Evolutionary conservation across 805 yeast genomes (phyloP), one percentile per base, ranked within the genome.

Genomic region (Schizosaccharomyces osmophilus): DNA sequence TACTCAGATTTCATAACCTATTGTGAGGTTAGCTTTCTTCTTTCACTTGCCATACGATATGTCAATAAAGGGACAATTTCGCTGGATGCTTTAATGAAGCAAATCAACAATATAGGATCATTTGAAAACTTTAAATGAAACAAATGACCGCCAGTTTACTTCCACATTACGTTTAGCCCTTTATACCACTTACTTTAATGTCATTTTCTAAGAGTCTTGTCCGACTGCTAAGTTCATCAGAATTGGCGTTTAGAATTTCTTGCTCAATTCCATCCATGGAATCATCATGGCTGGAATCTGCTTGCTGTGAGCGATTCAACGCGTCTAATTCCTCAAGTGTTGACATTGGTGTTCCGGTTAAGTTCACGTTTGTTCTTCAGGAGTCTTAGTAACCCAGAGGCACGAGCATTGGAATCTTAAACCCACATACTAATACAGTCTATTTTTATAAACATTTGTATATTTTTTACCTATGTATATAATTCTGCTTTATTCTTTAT

Each of bases 121-220:
- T 36, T 13, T 36, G 15, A 36, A 6, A 36, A 3, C 3, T 6
- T 36, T 36, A 13, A 11, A 11, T 36, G 3, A 9, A 1, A 11
- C 55, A 55, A 24, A 55, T 5, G 17, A 29, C 13, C 11, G 4
- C 41, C 9, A 17, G 1, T 2, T n/a, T 45, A 6, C 51, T 11
- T 5, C 1, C 24, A 15, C 19, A 9, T 5, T 8, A 3, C 19
- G 1, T 19, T n/a, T 19, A 9, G n/a, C 11, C 26, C 42, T 19
- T 36, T 11, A n/a, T 19, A 36, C 5, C 19, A 39, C 54, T 22
- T 59, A 93, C 88, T 71, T 89, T 87, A 72, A 93, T 89, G 70
- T 93, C 97, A 71, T 93, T 93, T 69, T 90, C 97, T 67, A 93
- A 77, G 64, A 93, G 76, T 66, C 85, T 85, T 32, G 95, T 81